phyloP scores from a whole-genome alignment of 2,329 filamentous ascomycete species.

The Emericellopsis atlantica region DNA sequence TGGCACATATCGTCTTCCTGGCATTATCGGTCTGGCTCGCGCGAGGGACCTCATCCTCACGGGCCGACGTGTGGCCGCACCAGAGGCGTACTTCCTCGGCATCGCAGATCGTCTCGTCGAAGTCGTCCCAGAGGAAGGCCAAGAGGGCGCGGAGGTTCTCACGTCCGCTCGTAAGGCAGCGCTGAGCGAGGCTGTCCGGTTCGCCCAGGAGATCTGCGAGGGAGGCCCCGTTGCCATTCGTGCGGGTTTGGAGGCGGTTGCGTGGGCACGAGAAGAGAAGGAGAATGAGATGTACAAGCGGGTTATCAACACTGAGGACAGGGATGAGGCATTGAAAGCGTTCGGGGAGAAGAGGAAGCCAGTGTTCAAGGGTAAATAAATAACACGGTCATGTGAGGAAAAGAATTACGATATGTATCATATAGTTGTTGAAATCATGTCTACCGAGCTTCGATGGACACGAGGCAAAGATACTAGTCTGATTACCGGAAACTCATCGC shows the following conservation, averaged over 20 bases:
- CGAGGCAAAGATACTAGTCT: too few species aligned
- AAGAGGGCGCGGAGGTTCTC: conserved; percentile 31
- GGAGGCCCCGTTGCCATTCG: conserved; percentile 76
- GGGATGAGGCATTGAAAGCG: conserved; percentile 75
- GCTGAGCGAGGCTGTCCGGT: conserved; percentile 60
- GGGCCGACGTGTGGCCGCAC: conserved; percentile 67
- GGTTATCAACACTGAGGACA: conserved; percentile 74
- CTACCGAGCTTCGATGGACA: too few species aligned
- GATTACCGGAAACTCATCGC: too few species aligned
- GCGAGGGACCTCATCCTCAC: conserved; percentile 89
- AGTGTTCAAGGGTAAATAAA: conserved; percentile 40
- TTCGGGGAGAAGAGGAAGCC: conserved; percentile 58
- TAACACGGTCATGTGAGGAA: too few species aligned
- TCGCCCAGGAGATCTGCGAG: conserved; percentile 79
- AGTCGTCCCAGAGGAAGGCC: conserved; percentile 45
- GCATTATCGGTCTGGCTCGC: conserved; percentile 63
- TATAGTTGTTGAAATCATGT: too few species aligned
- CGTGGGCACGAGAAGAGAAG: conserved; percentile 57
- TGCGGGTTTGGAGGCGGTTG: conserved; percentile 68
- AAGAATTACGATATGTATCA: too few species aligned
- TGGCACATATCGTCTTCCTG: conserved; percentile 78
- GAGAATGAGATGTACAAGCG: conserved; percentile 81
- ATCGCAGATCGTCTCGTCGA: conserved; percentile 86
- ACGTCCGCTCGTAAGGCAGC: conserved; percentile 52
- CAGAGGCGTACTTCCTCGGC: conserved; percentile 85